phyloP scores from a whole-genome alignment of 805 yeast genomes.

The Ogataea siamensis region DNA sequence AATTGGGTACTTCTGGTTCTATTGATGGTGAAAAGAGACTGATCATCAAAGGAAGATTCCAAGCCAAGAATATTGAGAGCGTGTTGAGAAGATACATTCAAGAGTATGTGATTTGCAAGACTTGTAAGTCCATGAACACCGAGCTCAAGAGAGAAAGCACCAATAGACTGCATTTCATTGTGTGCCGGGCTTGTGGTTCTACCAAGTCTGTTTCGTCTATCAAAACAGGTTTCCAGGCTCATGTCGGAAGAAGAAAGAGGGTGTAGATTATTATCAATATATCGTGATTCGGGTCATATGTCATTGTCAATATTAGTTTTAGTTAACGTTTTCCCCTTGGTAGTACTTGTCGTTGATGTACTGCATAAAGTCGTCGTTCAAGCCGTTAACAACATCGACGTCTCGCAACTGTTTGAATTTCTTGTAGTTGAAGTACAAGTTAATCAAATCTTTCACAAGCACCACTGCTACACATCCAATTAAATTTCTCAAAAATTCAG shows the following conservation, averaged over 20 bases:
- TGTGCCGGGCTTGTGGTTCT: constrained; percentile 97
- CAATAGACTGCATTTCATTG: constrained; percentile 94
- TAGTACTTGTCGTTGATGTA: constrained; percentile 15
- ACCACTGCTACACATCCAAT: constrained; percentile 34
- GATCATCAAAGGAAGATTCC: constrained; percentile 97
- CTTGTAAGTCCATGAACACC: constrained; percentile 97
- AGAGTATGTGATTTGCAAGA: constrained; percentile 98
- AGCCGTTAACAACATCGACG: constrained; percentile 22
- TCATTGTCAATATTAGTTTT: background rate
- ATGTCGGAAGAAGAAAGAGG: constrained; percentile 85
- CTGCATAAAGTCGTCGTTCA: constrained; percentile 15
- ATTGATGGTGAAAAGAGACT: constrained; percentile 97
- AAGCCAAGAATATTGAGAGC: constrained; percentile 95
- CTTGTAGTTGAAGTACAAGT: constrained; percentile 34
- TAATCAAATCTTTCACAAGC: constrained; percentile 33
- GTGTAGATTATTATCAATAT: constrained; percentile 24
- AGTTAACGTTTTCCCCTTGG: constrained; percentile 1
- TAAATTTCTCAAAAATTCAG: constrained; percentile 33
- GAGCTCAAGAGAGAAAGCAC: constrained; percentile 92
- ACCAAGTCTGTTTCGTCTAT: constrained; percentile 95
- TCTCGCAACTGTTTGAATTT: constrained; percentile 29
- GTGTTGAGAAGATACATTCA: constrained; percentile 93
- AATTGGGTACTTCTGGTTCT: constrained; percentile 98
- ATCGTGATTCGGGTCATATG: constrained; percentile 10
- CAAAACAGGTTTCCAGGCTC: constrained; percentile 99